Percentiles rank a stretch among this genome's conserved stretches.
phyloP scores from a whole-genome alignment of 345 rosid species.

The Syzygium aromaticum region DNA sequence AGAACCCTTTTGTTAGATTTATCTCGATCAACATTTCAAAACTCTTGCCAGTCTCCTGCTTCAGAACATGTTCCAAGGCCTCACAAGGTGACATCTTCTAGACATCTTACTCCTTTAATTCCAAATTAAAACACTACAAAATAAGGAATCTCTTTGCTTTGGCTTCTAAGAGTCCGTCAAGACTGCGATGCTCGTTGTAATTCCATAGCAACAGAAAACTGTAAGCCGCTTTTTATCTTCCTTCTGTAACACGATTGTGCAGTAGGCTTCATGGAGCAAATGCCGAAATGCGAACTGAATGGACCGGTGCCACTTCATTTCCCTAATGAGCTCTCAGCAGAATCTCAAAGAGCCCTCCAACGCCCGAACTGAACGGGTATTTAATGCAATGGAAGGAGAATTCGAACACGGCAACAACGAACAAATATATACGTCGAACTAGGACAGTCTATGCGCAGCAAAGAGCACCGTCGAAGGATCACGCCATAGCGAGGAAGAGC shows the following conservation, averaged over 20 bases:
- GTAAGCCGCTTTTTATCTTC: neutral
- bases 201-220: neutral
- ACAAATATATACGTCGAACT: neutral
- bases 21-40: neutral
- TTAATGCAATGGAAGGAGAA: neutral
- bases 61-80: neutral
- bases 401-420: neutral
- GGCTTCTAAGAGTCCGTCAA: neutral
- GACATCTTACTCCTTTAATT: neutral
- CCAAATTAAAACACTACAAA: neutral
- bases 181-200: neutral
- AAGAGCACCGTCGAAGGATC: neutral
- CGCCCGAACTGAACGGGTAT: neutral
- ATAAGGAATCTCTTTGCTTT: neutral
- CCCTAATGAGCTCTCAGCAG: neutral
- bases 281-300: neutral
- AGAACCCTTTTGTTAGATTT: neutral
- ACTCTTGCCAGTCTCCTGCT: neutral
- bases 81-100: neutral
- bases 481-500: neutral
- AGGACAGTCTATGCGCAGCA: neutral
- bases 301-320: neutral
- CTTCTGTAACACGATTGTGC: neutral
- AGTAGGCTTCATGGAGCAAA: neutral
- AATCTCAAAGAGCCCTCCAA: neutral